Conservation (phyloP, 1,284 basidiomycete species). For the Ceratobasidium sp. region DNA sequence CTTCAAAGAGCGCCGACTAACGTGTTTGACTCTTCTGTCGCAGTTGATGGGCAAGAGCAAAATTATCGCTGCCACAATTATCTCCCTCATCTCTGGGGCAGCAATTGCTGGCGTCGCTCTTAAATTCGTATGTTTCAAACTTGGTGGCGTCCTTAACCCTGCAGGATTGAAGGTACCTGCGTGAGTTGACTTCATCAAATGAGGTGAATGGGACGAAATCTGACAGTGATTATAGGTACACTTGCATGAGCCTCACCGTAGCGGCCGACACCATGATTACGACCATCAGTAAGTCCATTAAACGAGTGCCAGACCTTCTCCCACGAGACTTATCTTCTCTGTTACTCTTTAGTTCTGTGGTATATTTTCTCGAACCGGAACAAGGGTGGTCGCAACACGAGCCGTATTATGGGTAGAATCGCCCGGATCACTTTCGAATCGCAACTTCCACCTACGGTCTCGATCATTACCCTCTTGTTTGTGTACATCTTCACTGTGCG, state of each 20-base stretch:
- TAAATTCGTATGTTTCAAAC: not conserved
- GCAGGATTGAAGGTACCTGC: not conserved
- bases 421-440: constrained; percentile 4
- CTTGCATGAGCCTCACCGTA: constrained; percentile 17
- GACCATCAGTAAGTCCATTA: not conserved
- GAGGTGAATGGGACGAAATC: not conserved
- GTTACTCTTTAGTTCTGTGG: not conserved
- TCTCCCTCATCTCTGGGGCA: constrained; percentile 5
- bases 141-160: not conserved
- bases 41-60: not conserved
- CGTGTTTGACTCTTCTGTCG: not conserved
- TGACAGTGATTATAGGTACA: not conserved
- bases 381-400: too few relatives aligned
- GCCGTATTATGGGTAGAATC: not conserved
- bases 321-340: not conserved
- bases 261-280: constrained; percentile 17
- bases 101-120: not conserved
- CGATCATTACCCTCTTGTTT: not conserved
- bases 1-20: not conserved
- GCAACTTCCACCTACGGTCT: not conserved
- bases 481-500: not conserved
- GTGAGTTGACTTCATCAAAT: not conserved
- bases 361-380: constrained; percentile 8
- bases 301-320: not conserved
- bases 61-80: not conserved